Base-by-base conservation (phyloP, 2,329 filamentous ascomycete species). In the Hyphodiscus sp. region DNA sequence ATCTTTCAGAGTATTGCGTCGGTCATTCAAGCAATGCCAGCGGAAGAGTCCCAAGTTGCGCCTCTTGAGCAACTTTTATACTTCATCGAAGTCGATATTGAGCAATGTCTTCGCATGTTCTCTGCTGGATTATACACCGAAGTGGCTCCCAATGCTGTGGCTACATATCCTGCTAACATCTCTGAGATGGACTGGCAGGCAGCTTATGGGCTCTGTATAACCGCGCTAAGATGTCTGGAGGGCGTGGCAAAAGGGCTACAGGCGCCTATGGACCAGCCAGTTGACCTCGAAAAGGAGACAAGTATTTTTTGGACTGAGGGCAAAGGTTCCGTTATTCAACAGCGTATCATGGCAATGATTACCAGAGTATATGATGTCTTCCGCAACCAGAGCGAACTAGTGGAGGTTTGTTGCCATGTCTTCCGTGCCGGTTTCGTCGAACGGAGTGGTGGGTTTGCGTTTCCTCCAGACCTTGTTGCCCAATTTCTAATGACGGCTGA, bases 351-450 rank as follows among this genome's bases (percentile, higher is more conserved):
- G 50, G 70, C 73, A 50, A 76, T 79, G 54, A 73, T 83, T 50
- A 72, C 72, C 43, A 72, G 74, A 47, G 62, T 77, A 13, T 71
- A 74, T n/a, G 68, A 74, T 49, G 67, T 79, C 0, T 84, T 90
- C 45, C 76, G 74, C 2, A 71, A 69, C 1, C 82, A 80, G 53
- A 78, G 81, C 20, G 89, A 91, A 60, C 78, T 89, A 11, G 77
- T 86, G 20, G 87, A 91, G 63, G 76, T 81, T 3, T 82, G 85
- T 33, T 94, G 89, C 69, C 77, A 76, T 53, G 80, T 91, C 47
- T 76, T 92, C 48, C 81, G 84, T 42, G 80, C 83, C 19, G 89
- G 89, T 0, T 91, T 91, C 63, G 84, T 84, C 1, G 89, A 95
- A 68, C 79, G 76, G 0, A 79, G 86, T 2, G 89, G 89, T 0